phyloP scores from a whole-genome alignment of 2,329 filamentous ascomycete species.

The Alternaria alternata region DNA sequence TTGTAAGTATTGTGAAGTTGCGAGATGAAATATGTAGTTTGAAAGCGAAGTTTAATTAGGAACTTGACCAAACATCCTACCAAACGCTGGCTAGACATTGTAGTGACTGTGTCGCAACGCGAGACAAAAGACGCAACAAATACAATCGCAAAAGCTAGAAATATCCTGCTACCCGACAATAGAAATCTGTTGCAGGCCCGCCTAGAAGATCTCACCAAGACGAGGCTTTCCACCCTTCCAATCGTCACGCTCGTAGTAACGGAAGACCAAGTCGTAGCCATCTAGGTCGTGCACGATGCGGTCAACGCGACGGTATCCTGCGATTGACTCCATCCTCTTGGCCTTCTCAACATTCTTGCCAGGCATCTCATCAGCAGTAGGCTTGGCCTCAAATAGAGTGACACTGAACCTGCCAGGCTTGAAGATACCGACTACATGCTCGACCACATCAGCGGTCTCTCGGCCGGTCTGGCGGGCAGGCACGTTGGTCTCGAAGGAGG shows the following conservation, averaged over 20 bases:
- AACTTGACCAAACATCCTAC: not conserved
- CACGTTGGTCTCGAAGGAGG: slow-evolving; percentile 98
- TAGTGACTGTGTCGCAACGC: slow-evolving; percentile 14
- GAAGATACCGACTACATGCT: slow-evolving; percentile 95
- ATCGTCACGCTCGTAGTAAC: slow-evolving; percentile 92
- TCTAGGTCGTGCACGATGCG: slow-evolving; percentile 97
- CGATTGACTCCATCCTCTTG: slow-evolving; percentile 75
- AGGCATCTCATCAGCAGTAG: slow-evolving; percentile 53
- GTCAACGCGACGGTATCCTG: slow-evolving; percentile 88
- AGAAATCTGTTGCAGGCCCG: not conserved
- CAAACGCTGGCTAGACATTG: not conserved
- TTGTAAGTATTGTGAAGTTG: not conserved
- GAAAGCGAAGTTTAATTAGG: not conserved
- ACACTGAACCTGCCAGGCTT: slow-evolving; percentile 97
- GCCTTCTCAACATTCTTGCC: slow-evolving; percentile 49
- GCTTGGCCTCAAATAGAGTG: slow-evolving; percentile 92
- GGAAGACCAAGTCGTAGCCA: slow-evolving; percentile 95
- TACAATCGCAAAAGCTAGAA: not conserved
- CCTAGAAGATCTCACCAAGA: slow-evolving; percentile 60
- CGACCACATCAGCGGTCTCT: slow-evolving; percentile 87
- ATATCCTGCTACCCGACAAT: not conserved
- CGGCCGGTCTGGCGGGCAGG: slow-evolving; percentile 87
- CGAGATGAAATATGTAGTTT: not conserved
- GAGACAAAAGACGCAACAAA: slow-evolving; percentile 1
- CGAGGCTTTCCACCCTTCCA: slow-evolving; percentile 73